phyloP scores from a whole-genome alignment of 148 eudicot genomes.

The Rhododendron griersonianum region DNA sequence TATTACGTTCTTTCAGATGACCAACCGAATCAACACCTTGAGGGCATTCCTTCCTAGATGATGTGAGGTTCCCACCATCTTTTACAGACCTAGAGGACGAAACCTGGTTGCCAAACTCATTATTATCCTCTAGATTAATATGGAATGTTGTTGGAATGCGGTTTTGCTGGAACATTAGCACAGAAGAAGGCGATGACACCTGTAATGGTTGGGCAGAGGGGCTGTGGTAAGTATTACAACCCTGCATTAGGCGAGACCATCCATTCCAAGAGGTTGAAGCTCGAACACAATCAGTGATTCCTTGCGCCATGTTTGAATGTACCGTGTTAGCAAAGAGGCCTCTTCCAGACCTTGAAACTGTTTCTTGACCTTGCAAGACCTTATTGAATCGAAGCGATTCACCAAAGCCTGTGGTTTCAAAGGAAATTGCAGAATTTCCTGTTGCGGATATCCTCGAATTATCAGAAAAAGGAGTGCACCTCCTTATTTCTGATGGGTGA shows the following conservation, averaged over 20 bases:
- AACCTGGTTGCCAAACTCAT: slow-evolving; percentile 8
- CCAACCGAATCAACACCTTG: slow-evolving; percentile 9
- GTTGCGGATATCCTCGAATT: slow-evolving; percentile 17
- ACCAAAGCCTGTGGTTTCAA: slow-evolving; percentile 33
- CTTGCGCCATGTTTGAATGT: slow-evolving; percentile 18
- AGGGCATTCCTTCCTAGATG: slow-evolving; percentile 10
- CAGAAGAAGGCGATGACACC: slow-evolving; percentile 63
- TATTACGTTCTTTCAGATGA: slow-evolving; percentile 8
- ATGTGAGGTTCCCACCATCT: slow-evolving; percentile 7
- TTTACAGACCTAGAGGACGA: slow-evolving; percentile 13
- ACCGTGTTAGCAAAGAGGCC: slow-evolving; percentile 18
- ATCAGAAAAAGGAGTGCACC: slow-evolving; percentile 26
- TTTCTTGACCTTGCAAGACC: slow-evolving; percentile 99
- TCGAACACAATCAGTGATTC: slow-evolving; percentile 40
- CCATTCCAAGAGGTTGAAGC: slow-evolving; percentile 35
- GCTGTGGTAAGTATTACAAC: slow-evolving; percentile 12
- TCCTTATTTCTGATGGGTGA: slow-evolving; percentile 38
- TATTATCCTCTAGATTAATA: slow-evolving; percentile 9
- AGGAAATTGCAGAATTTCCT: slow-evolving; percentile 31
- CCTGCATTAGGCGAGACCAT: slow-evolving; percentile 31
- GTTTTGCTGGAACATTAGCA: slow-evolving; percentile 52
- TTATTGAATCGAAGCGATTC: slow-evolving; percentile 56
- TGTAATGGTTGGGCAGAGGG: slow-evolving; percentile 23
- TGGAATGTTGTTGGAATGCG: slow-evolving; percentile 17
- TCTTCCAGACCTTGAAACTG: slow-evolving; percentile 30